Evolutionary conservation across 2,329 filamentous ascomycete species (phyloP), one percentile per base, ranked within the genome.

Genomic region (Fusarium pseudonygamai): DNA sequence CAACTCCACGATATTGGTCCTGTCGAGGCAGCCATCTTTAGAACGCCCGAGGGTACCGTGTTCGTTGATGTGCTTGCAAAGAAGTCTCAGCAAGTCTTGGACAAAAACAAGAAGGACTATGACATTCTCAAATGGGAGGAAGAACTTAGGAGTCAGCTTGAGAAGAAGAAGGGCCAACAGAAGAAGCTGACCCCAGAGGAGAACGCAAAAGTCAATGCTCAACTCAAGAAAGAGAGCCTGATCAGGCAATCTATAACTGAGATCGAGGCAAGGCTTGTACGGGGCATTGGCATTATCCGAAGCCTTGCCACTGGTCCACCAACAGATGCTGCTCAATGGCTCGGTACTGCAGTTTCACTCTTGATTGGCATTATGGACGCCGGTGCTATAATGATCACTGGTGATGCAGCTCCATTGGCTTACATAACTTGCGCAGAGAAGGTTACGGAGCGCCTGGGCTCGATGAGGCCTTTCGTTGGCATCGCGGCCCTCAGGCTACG

Each of bases 101-200:
- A 95, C 83, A 98, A 97, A 84, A 97, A 94, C 78, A 92, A 90
- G 55, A 98, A 97, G 81, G 96, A 98, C 80, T 97, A 98, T 77
- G 94, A 99, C 77, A 97, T 94, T 3, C 83, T 98, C 45, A 98
- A 97, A 82, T 99, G 97, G 96, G 96, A 99, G 82, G 93, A 96
- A 80, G 96, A 99, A 73, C 87, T 99, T 13, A 89, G 95, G 64
- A 88, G 90, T 43, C 94, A 98, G 77, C 84, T 99, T 45, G 95
- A 95, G n/a, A 88, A 93, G 79, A 99, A 98, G 85, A 97, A 96
- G 82, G 96, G 96, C 3, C 90, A 93, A 68, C 91, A 94, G 77
- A 96, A 95, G 84, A 99, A 98, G 83, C 89, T 98, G 15, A 96
- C 94, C 0, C 84, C 93, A 1, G 96, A 98, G 40, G 96, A 99